These are phyloP conservation scores for Stephanocyclus meneghinianus DNA, from an alignment of 352 stramenopile species.

Conservation along the genomic window DNA sequence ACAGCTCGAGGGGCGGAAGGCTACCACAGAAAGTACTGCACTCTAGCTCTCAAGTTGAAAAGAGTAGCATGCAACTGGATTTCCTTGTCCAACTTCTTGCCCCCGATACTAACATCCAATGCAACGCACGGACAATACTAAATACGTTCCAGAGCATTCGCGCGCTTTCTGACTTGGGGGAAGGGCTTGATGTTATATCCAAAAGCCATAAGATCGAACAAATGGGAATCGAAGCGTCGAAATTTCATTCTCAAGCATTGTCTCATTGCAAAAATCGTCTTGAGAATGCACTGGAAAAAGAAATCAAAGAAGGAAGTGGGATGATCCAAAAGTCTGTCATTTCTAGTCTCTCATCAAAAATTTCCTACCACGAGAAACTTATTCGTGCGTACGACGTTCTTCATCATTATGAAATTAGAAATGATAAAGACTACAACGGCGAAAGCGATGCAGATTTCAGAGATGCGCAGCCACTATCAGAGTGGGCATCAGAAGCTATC, in stretches of 20 bases:
- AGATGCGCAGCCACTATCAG: conserved; percentile 17
- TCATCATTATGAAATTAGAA: conserved; percentile 62
- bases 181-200: conserved; percentile 68
- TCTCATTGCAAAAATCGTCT: conserved; percentile 64
- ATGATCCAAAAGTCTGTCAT: conserved; percentile 27
- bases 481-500: conserved; percentile 63
- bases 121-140: conserved; percentile 56
- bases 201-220: conserved; percentile 59
- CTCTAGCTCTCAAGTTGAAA: conserved; percentile 26
- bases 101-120: conserved; percentile 62
- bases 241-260: conserved; percentile 65
- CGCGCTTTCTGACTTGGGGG: conserved; percentile 62
- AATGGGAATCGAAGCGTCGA: conserved; percentile 63
- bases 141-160: conserved; percentile 66
- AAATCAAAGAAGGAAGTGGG: conserved; percentile 46
- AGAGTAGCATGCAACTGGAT: conserved; percentile 59
- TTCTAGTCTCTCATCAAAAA: conserved; percentile 53
- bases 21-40: background rate
- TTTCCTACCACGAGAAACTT: conserved; percentile 60
- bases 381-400: conserved; percentile 65
- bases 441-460: conserved; percentile 26
- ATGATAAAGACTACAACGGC: conserved; percentile 17
- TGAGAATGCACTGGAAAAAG: conserved; percentile 47
- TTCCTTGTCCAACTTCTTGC: conserved; percentile 72
- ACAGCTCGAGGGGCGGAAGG: conserved; percentile 6